These are phyloP conservation scores for Penicillium oxalicum DNA, from an alignment of 2,329 filamentous ascomycete species.

Conservation along the genomic window DNA sequence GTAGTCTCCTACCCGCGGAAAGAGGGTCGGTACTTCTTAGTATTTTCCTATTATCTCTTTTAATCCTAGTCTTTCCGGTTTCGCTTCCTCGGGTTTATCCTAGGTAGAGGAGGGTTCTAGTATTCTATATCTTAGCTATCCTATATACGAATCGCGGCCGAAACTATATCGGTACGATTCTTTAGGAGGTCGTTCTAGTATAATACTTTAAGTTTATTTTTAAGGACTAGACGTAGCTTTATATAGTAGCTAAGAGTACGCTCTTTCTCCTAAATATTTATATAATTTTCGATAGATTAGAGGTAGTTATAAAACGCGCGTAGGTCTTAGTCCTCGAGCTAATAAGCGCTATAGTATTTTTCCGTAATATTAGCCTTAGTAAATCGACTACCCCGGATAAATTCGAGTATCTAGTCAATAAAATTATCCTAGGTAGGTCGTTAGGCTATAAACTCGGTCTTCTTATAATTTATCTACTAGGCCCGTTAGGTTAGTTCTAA, in stretches of 20 bases:
- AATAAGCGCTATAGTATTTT: neutral
- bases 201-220: too few species aligned
- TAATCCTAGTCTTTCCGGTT: neutral
- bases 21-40: neutral
- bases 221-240: too few species aligned
- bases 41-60: neutral
- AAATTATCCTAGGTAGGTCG: too few species aligned
- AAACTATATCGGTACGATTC: too few species aligned
- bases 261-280: too few species aligned
- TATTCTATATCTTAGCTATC: neutral
- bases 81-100: neutral
- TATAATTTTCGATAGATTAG: too few species aligned
- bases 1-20: neutral
- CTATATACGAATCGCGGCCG: neutral
- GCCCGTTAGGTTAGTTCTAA: neutral
- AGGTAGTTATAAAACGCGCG: too few species aligned
- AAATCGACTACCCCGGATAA: neutral
- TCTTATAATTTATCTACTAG: too few species aligned
- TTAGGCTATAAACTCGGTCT: too few species aligned
- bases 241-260: too few species aligned
- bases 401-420: neutral
- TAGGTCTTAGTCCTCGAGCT: neutral
- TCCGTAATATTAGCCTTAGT: neutral
- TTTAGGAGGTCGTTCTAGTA: too few species aligned
- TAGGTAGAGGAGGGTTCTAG: neutral